Conservation (phyloP, 129 eudicot species). For the Silybum marianum region DNA sequence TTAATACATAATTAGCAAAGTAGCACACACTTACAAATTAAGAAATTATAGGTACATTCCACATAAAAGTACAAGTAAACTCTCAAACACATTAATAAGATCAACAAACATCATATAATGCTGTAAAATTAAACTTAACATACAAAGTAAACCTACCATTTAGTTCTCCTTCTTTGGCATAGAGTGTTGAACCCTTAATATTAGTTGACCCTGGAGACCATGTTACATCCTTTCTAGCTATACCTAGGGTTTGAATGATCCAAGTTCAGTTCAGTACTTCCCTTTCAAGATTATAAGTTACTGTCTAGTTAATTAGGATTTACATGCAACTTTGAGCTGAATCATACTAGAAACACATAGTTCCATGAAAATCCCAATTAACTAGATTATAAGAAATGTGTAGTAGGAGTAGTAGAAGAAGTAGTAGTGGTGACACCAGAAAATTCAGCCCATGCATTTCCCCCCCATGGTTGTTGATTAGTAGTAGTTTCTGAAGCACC, state of each 20-base stretch:
- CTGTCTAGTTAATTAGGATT: too few relatives aligned
- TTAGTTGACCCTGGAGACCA: constrained; percentile 25
- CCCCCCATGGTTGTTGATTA: constrained; percentile 53
- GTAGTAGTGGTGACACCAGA: constrained; percentile 43
- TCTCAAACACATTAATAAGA: constrained; percentile 27
- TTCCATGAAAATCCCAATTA: background rate
- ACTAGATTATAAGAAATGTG: constrained; percentile 43
- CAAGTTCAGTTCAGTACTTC: constrained; percentile 26
- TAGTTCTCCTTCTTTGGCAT: constrained; percentile 21
- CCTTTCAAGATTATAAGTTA: background rate
- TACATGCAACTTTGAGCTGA: constrained; percentile 30
- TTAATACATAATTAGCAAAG: constrained; percentile 30
- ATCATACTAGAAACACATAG: constrained; percentile 18
- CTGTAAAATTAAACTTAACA: constrained; percentile 22
- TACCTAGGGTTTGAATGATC: constrained; percentile 26
- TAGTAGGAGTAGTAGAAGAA: constrained; percentile 51
- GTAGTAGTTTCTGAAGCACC: constrained; percentile 32
- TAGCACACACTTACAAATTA: constrained; percentile 36
- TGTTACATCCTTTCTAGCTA: constrained; percentile 11
- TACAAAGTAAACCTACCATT: constrained; percentile 39
- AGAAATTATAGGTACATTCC: constrained; percentile 21
- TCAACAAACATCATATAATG: constrained; percentile 18
- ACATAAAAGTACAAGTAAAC: constrained; percentile 37
- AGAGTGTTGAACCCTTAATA: constrained; percentile 10
- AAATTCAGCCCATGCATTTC: constrained; percentile 59